Base-by-base conservation (phyloP, 2,329 filamentous ascomycete genomes). In the Rasamsonia emersonii region DNA sequence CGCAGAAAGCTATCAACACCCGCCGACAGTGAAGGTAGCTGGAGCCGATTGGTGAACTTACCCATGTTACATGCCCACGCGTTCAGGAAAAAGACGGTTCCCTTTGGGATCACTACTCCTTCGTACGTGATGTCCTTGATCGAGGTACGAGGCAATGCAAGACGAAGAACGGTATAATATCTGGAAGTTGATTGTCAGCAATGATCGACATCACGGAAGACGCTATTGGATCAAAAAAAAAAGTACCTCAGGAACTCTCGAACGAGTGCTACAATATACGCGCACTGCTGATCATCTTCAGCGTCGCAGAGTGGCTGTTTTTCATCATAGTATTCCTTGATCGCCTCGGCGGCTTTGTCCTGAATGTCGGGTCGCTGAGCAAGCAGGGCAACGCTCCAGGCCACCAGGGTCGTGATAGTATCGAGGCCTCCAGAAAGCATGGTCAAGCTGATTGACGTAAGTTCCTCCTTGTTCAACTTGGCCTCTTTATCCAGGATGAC, bases 61-160 rank as follows among this genome's bases (percentile, higher is more conserved):
- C 73, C 75, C 72, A 77, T 78, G 39, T 81, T 80, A 45, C 77
- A 80, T 3, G 75, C 75, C 76, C 75, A 80, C 0, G 75, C 72
- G 36, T 81, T 82, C 16, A 81, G 56, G 50, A 79, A 81, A 20
- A 79, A 65, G 0, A 78, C 71, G 1, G 74, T 78, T 0, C 75
- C 75, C 26, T 71, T 70, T 1, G 77, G 76, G 24, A 81, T 77
- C 4, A 66, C 49, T 18, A 67, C 65, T 11, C 69, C 73, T 7
- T 76, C 54, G 36, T 79, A 79, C 0, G 59, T 55, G 3, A 81
- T 61, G 32, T 78, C 74, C 40, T 69, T 71, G 34, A 77, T 70
- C 0, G 75, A 77, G 0, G 70, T 71, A 7, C 76, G 67, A 1
- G 77, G 77, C 1, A 81, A 65, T 3, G 73, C 71, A 1, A 82